These are phyloP conservation scores for Lithocarpus polystachyus DNA, from an alignment of 306 rosid species.

Conservation along the genomic window DNA sequence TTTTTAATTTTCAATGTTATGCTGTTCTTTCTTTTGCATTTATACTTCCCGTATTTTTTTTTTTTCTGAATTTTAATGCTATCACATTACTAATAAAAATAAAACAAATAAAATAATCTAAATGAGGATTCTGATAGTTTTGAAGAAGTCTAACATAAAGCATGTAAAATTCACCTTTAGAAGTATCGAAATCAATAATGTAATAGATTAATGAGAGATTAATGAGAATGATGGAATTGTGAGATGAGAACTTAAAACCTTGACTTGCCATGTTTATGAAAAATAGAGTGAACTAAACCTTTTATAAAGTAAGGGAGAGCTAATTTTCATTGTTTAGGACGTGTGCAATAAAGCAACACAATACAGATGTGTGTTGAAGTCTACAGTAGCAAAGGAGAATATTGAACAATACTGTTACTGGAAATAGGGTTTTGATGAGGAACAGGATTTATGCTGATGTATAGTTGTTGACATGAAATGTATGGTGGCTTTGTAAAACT, in stretches of 20 bases:
- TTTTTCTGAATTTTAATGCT: no score
- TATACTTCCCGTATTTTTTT: no score
- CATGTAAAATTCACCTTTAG: background rate
- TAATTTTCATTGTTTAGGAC: background rate
- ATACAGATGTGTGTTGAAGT: background rate
- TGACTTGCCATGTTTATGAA: background rate
- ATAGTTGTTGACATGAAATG: background rate
- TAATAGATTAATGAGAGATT: background rate
- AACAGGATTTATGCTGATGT: background rate
- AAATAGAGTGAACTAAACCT: background rate
- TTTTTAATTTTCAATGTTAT: no score
- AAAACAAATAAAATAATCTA: background rate
- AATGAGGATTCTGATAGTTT: background rate
- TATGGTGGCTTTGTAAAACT: background rate
- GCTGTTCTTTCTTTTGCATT: no score
- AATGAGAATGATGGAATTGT: background rate
- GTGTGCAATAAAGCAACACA: background rate
- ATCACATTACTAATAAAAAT: no score
- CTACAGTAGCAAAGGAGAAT: background rate
- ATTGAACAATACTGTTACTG: background rate
- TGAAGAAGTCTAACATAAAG: slow-evolving; percentile 1
- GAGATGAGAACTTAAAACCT: background rate
- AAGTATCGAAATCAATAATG: background rate
- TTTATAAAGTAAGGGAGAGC: background rate
- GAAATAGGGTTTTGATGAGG: background rate